Percentiles rank a stretch among this genome's conserved stretches.
Conservation (phyloP, 768 basidiomycete genomes). For the Auriscalpium orientale region DNA sequence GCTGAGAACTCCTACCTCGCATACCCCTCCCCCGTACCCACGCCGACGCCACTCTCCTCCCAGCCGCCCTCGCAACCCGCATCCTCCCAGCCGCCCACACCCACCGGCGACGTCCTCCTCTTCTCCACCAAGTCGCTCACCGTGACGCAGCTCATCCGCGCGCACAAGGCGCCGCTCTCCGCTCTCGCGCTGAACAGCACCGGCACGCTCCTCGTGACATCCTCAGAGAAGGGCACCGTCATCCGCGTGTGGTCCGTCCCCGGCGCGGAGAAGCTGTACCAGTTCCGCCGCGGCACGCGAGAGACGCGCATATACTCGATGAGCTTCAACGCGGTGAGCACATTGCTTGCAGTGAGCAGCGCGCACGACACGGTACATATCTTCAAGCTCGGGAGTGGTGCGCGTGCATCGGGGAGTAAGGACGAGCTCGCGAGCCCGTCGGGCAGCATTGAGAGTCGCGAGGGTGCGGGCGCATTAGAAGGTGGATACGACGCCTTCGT, state of each 20-base stretch:
- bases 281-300: conserved; percentile 87
- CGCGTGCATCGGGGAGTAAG: conserved; percentile 14
- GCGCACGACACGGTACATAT: conserved; percentile 96
- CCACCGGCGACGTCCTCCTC: conserved; percentile 83
- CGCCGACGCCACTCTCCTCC: conserved; percentile 53
- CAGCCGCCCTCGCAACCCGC: conserved; percentile 31
- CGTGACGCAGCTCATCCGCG: conserved; percentile 92
- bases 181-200: conserved; percentile 78
- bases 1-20: conserved; percentile 92
- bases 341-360: conserved; percentile 82
- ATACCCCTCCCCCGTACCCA: conserved; percentile 91
- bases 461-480: conserved; percentile 52
- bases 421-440: conserved; percentile 47
- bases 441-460: conserved; percentile 57
- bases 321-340: conserved; percentile 77
- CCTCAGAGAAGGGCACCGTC: conserved; percentile 93
- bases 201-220: conserved; percentile 87
- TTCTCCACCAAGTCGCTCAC: conserved; percentile 91
- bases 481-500: conserved; percentile 84
- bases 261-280: conserved; percentile 87
- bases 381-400: conserved; percentile 67
- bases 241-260: conserved; percentile 93
- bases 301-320: conserved; percentile 81
- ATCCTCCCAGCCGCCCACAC: conserved; percentile 23
- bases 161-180: conserved; percentile 91